Evolutionary conservation across 1,284 basidiomycete species (phyloP).

Genomic region (Schizophyllum commune): DNA sequence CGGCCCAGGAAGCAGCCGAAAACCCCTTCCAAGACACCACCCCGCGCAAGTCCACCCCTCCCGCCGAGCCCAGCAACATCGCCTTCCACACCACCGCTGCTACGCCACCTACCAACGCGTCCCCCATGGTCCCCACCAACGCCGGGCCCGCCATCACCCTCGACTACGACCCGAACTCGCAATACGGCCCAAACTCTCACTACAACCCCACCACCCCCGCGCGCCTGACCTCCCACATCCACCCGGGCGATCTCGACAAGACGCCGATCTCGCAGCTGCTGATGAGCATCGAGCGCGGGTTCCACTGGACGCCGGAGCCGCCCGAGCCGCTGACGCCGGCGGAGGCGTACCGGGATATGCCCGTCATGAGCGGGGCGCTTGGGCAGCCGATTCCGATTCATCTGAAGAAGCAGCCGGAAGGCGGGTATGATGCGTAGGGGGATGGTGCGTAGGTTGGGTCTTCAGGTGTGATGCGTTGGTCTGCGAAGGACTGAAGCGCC

Average conservation of each 20-base stretch:
- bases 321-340: slow-evolving; percentile 51
- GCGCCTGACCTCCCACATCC: background rate
- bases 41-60: background rate
- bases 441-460: background rate
- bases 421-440: background rate
- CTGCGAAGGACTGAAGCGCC: background rate
- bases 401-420: background rate
- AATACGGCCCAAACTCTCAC: background rate
- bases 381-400: background rate
- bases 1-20: background rate
- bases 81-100: background rate
- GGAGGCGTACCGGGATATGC: slow-evolving; percentile 29
- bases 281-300: slow-evolving; percentile 61
- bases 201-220: slow-evolving; percentile 3
- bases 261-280: slow-evolving; percentile 67
- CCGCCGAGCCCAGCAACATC: background rate
- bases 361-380: background rate
- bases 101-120: slow-evolving; percentile 9
- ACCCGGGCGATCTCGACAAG: slow-evolving; percentile 16
- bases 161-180: slow-evolving; percentile 4
- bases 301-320: slow-evolving; percentile 45
- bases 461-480: background rate
- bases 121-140: background rate
- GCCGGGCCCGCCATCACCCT: background rate
- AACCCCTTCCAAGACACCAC: background rate